Conservation (phyloP, 305 asterid genomes). For the Rubia peregrina region DNA sequence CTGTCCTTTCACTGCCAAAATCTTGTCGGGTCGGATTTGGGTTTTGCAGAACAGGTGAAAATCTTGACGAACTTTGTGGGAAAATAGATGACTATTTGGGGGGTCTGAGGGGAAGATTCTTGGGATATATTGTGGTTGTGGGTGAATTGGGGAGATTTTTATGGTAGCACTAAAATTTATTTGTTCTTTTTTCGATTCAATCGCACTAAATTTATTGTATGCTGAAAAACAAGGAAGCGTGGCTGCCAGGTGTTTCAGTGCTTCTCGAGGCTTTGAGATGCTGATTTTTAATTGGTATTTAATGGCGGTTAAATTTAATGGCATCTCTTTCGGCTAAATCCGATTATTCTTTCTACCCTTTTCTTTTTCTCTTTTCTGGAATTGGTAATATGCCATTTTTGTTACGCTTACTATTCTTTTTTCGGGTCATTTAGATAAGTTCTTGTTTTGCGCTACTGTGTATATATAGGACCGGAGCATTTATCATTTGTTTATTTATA, state of each 20-base stretch:
- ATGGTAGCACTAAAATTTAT: neutral
- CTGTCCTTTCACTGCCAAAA: constrained; percentile 13
- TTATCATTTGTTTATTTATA: too few relatives aligned
- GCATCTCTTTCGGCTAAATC: neutral
- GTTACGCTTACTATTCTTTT: neutral
- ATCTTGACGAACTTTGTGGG: neutral
- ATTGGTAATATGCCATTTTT: neutral
- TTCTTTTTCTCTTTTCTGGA: neutral
- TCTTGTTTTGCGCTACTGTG: too few relatives aligned
- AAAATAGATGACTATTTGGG: neutral
- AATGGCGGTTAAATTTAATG: constrained; percentile 1
- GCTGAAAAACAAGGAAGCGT: constrained; percentile 11
- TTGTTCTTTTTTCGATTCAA: neutral
- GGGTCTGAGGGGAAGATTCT: constrained; percentile 40
- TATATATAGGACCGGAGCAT: too few relatives aligned
- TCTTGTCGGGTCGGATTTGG: constrained; percentile 16
- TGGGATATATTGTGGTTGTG: constrained; percentile 41
- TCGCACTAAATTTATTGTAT: neutral
- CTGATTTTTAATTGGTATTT: constrained; percentile 9
- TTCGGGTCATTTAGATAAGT: neutral
- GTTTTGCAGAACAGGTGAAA: constrained; percentile 3
- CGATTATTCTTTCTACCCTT: neutral
- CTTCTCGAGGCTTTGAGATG: constrained; percentile 4
- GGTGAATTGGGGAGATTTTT: neutral
- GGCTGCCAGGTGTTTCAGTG: constrained; percentile 14